Evolutionary conservation across 2,329 filamentous ascomycete species (phyloP).

Genomic region (Claviceps sp.): DNA sequence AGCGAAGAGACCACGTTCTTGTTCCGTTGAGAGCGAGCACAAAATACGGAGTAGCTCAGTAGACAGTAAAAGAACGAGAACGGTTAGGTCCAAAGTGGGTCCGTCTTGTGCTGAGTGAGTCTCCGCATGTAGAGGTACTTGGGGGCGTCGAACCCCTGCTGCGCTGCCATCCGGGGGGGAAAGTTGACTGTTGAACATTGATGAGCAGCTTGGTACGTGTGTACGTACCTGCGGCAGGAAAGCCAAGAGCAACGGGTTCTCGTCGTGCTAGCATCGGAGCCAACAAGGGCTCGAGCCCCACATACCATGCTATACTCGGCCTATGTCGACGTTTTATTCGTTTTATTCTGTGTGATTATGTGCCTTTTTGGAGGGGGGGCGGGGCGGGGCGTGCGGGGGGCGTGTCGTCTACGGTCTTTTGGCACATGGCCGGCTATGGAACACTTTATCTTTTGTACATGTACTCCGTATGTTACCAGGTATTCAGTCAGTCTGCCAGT

Average conservation of each 20-base stretch:
- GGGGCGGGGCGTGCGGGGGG: too few relatives aligned
- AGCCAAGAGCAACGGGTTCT: background rate
- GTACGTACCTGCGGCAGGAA: background rate
- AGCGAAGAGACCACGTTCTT: background rate
- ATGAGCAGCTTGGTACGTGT: background rate
- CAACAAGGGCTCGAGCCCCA: background rate
- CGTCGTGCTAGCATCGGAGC: background rate
- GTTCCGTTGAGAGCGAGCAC: background rate
- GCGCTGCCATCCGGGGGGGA: background rate
- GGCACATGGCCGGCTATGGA: too few relatives aligned
- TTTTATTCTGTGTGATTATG: too few relatives aligned
- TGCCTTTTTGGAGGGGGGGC: too few relatives aligned
- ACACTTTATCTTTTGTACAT: too few relatives aligned
- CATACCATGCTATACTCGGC: background rate
- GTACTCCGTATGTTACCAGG: too few relatives aligned
- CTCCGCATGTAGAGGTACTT: slow-evolving; percentile 4
- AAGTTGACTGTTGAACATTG: too few relatives aligned
- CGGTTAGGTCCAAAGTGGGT: background rate
- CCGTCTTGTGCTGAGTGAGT: background rate
- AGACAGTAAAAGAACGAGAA: background rate
- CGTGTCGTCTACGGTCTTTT: too few relatives aligned
- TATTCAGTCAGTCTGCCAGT: too few relatives aligned
- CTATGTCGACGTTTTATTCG: too few relatives aligned
- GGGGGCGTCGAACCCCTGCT: background rate
- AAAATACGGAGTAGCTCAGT: background rate